These are phyloP conservation scores for Ascochyta lentis DNA, from an alignment of 2,329 filamentous ascomycete genomes.

Conservation along the genomic window DNA sequence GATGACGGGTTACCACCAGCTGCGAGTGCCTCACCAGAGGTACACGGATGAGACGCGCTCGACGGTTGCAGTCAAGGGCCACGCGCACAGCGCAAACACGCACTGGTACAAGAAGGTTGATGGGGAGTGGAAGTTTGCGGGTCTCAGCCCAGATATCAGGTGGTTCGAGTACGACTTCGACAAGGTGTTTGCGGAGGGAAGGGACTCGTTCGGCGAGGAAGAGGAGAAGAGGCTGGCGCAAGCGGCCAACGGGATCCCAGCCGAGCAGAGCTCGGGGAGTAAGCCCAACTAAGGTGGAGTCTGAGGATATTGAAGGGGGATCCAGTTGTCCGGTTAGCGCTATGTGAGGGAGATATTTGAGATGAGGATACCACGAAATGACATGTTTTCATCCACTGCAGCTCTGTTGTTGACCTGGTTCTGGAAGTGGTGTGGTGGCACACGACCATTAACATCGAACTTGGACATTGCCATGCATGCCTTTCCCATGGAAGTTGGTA, in stretches of 20 bases:
- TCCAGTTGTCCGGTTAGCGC: constrained; percentile 13
- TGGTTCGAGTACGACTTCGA: constrained; percentile 65
- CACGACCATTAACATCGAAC: constrained; percentile 6
- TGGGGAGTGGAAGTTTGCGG: constrained; percentile 65
- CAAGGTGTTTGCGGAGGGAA: constrained; percentile 59
- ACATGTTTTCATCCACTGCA: constrained; percentile 11
- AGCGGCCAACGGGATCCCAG: constrained; percentile 49
- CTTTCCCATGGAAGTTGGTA: constrained; percentile 1
- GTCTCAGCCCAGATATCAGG: constrained; percentile 60
- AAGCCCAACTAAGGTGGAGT: constrained; percentile 5
- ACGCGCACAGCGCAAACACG: constrained; percentile 61
- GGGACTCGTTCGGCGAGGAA: constrained; percentile 54
- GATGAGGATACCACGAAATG: constrained; percentile 16
- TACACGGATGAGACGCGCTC: constrained; percentile 58
- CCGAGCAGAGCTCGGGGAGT: constrained; percentile 18
- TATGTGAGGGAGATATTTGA: constrained; percentile 11
- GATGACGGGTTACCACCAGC: constrained; percentile 62
- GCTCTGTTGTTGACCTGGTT: constrained; percentile 5
- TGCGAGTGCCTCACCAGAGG: constrained; percentile 64
- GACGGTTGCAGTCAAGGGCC: constrained; percentile 61
- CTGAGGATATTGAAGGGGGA: constrained; percentile 1
- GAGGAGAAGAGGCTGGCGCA: constrained; percentile 29
- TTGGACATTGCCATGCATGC: constrained; percentile 12
- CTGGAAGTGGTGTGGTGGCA: constrained; percentile 12
- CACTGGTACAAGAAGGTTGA: constrained; percentile 65